Evolutionary conservation across 768 basidiomycete genomes (phyloP).

Genomic region (Pleurotus ostreatus): DNA sequence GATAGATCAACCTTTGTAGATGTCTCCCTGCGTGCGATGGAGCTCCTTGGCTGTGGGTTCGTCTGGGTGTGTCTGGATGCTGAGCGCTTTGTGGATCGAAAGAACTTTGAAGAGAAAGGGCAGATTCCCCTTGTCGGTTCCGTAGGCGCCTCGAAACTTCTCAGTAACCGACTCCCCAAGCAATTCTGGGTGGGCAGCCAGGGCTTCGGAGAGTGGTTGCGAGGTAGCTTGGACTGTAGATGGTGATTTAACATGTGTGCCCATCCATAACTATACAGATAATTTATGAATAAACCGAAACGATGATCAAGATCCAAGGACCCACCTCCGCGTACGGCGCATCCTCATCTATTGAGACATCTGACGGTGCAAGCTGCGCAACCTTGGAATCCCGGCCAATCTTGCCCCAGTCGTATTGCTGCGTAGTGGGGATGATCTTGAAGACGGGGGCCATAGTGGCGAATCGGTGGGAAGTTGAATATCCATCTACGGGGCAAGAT

Average conservation of each 20-base stretch:
- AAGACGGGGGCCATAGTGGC: conserved; percentile 46
- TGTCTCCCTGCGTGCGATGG: conserved; percentile 63
- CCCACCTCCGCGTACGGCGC: conserved; percentile 92
- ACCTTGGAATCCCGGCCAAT: conserved; percentile 76
- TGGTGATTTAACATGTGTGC: conserved; percentile 78
- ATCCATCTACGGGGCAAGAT: neutral
- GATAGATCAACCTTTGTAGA: conserved; percentile 78
- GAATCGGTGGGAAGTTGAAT: neutral
- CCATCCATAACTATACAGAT: conserved; percentile 88
- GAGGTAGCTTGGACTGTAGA: conserved; percentile 33
- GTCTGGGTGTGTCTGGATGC: conserved; percentile 91
- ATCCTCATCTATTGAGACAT: conserved; percentile 55
- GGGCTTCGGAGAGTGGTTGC: conserved; percentile 49
- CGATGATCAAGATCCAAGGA: conserved; percentile 1
- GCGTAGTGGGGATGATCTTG: conserved; percentile 78
- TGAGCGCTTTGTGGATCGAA: conserved; percentile 84
- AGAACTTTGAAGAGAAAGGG: conserved; percentile 94
- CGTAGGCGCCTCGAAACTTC: conserved; percentile 36
- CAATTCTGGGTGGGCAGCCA: conserved; percentile 63
- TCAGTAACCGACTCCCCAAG: conserved; percentile 57
- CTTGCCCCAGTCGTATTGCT: conserved; percentile 96
- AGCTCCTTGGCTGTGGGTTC: conserved; percentile 74
- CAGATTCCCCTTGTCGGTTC: conserved; percentile 59
- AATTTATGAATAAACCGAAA: conserved; percentile 7
- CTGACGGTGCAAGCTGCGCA: conserved; percentile 73